Conservation (phyloP, 2,329 filamentous ascomycete genomes). For the Xylariaceae sp. region DNA sequence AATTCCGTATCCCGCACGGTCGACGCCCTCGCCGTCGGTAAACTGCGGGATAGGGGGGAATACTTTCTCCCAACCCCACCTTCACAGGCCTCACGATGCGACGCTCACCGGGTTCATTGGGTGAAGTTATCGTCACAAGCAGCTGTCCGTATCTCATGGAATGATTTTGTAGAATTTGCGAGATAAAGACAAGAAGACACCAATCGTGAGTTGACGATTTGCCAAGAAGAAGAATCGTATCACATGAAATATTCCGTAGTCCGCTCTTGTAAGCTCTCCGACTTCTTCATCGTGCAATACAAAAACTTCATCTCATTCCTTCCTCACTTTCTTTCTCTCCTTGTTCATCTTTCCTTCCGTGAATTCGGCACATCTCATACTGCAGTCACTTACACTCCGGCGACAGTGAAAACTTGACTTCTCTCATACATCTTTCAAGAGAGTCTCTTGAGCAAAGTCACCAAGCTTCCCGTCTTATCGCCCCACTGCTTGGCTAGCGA, state of each 20-base stretch:
- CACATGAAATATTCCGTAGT: too few relatives aligned
- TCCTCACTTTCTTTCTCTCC: background rate
- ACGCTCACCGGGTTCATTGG: background rate
- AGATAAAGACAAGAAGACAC: too few relatives aligned
- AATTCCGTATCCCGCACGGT: too few relatives aligned
- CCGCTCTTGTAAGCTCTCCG: too few relatives aligned
- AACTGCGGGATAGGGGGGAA: background rate
- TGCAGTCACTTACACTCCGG: too few relatives aligned
- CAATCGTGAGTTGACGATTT: background rate
- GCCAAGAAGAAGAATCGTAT: background rate
- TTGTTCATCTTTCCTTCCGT: background rate
- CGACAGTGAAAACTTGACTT: background rate
- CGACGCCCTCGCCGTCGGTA: background rate
- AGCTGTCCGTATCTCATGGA: too few relatives aligned
- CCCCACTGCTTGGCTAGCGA: background rate
- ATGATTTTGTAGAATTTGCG: too few relatives aligned
- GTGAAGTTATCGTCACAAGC: background rate
- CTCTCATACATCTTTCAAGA: background rate
- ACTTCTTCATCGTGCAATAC: background rate
- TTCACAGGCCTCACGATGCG: too few relatives aligned
- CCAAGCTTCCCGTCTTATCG: background rate
- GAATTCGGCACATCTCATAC: background rate
- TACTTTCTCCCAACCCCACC: too few relatives aligned
- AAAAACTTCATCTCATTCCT: background rate
- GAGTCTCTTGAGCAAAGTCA: background rate